Evolutionary conservation across 108 stramenopile species (phyloP), one percentile per base, ranked within the genome.

Genomic region (Skeletonema marinoi): DNA sequence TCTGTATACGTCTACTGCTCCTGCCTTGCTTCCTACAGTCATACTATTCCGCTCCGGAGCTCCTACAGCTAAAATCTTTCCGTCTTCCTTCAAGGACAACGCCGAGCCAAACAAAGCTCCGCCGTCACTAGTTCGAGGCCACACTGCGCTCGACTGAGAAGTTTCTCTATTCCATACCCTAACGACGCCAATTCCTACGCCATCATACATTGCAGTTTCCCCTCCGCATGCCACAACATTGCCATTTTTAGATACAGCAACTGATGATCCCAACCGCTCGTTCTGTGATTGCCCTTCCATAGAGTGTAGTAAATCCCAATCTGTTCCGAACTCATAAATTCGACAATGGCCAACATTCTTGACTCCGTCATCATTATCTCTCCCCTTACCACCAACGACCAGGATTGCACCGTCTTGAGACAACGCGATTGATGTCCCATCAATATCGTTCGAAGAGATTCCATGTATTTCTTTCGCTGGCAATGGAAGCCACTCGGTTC

Each of bases 191-290:
- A 25, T 56, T 2, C 54, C 25, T 29, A 21, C 25, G 25, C 25
- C 54, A 46, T 46, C 44, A 16, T 46, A 46, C 44, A 46, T 46
- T 4, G 16, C 44, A 7, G 8, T 10, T 10, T 56, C 25, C 25
- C 54, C 54, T 29, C 54, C 54, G 8, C 54, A 56, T 56, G 54
- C 54, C 54, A 56, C 54, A 21, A 56, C 54, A 56, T 56, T 56
- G 25, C 54, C 54, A 56, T 56, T 25, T 10, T 25, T 21, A 6
- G 54, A 10, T 25, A 56, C 54, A 10, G 54, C 54, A 56, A 56
- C 54, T 25, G 54, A 56, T 7, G 54, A 25, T 25, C 54, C 54
- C 54, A 56, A 56, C 25, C 54, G 54, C n/a, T 25, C 54, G 25
- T 56, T 56, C 7, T 56, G 25, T 8, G 54, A 29, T 25, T 25